Conservation (phyloP, 2,329 filamentous ascomycete genomes). For the Aspergillus neoniger region DNA sequence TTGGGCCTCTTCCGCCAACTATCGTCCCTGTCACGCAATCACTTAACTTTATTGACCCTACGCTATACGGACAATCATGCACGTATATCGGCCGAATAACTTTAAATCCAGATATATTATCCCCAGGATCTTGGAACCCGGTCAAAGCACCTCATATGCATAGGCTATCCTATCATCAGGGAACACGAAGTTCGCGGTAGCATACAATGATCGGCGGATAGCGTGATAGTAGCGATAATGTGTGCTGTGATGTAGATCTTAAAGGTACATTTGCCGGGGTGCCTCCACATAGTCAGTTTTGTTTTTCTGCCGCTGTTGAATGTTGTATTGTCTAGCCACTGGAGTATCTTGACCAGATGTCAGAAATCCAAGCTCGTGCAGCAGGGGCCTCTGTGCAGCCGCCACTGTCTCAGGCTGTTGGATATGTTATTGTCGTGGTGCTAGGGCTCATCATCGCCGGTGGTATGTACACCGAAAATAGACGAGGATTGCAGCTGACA, state of each 20-base stretch:
- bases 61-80: background rate
- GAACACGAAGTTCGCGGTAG: background rate
- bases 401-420: constrained; percentile 42
- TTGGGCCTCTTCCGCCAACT: constrained; percentile 7
- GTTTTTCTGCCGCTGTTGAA: too few relatives aligned
- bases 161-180: constrained; percentile 15
- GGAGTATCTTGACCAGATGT: background rate
- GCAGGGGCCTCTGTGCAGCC: constrained; percentile 27
- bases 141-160: constrained; percentile 16
- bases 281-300: background rate
- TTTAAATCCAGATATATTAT: background rate
- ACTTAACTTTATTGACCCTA: background rate
- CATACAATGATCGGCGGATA: background rate
- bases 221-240: background rate
- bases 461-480: constrained; percentile 24
- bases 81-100: background rate
- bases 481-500: background rate
- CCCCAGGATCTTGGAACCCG: background rate
- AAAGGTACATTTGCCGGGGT: background rate
- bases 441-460: constrained; percentile 46
- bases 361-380: background rate
- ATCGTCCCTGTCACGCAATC: constrained; percentile 8
- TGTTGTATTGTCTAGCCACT: too few relatives aligned
- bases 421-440: constrained; percentile 47
- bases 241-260: background rate